These are phyloP conservation scores for Trichosporon ovoides DNA, from an alignment of 1,284 basidiomycete genomes.

Conservation along the genomic window DNA sequence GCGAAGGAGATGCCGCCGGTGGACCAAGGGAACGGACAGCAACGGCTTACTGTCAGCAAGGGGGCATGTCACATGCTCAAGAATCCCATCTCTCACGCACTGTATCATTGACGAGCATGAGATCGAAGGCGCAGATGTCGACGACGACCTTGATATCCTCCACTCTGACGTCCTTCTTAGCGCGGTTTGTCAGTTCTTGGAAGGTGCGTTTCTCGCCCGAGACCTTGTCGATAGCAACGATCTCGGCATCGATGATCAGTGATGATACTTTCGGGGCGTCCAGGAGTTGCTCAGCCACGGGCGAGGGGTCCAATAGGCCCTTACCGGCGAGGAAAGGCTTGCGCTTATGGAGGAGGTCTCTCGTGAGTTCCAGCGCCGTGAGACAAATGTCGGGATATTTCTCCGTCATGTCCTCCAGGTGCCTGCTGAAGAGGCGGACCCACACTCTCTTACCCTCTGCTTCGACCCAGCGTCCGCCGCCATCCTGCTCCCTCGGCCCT, in stretches of 20 bases:
- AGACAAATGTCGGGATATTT: constrained; percentile 86
- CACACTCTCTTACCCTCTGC: constrained; percentile 49
- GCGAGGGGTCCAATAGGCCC: constrained; percentile 15
- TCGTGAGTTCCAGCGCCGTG: constrained; percentile 50
- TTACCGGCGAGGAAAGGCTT: neutral
- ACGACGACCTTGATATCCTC: constrained; percentile 95
- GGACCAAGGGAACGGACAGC: constrained; percentile 65
- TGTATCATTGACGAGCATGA: constrained; percentile 90
- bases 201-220: constrained; percentile 86
- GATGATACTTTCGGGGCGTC: constrained; percentile 53
- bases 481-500: constrained; percentile 42
- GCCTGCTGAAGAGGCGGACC: constrained; percentile 73
- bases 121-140: constrained; percentile 91
- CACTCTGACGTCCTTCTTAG: constrained; percentile 94
- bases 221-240: constrained; percentile 86
- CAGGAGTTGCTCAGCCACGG: constrained; percentile 31
- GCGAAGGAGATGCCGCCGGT: constrained; percentile 63
- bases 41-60: constrained; percentile 56
- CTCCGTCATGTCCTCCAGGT: constrained; percentile 86
- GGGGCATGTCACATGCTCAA: no score
- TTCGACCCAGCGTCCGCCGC: constrained; percentile 46
- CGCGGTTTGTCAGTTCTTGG: constrained; percentile 90
- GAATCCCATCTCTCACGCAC: constrained; percentile 51
- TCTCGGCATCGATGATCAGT: constrained; percentile 93
- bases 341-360: constrained; percentile 32